A percentile compares a stretch with the other conserved stretches of the same genome.
These are phyloP conservation scores for Tripterygium wilfordii DNA, from an alignment of 177 flowering plant species.

Conservation along the genomic window DNA sequence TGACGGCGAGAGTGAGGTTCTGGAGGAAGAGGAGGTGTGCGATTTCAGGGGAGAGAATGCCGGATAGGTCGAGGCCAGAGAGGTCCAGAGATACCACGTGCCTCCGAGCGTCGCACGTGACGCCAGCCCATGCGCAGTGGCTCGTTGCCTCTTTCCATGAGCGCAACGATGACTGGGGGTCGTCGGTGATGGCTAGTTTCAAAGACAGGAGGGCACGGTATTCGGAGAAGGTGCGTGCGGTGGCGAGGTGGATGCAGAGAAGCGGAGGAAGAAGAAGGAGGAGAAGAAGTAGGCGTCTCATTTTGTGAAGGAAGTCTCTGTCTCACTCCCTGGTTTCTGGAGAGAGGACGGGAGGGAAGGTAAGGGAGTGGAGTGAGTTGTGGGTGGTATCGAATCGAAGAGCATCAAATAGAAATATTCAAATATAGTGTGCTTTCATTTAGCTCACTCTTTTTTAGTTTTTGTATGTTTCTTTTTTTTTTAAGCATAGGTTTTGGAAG, in stretches of 20 bases:
- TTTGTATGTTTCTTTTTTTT: neutral
- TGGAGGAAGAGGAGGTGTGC: slow-evolving; percentile 42
- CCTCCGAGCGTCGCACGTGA: slow-evolving; percentile 58
- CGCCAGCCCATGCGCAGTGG: slow-evolving; percentile 67
- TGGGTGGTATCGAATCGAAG: neutral
- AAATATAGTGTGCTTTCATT: slow-evolving; percentile 7
- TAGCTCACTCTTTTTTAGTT: too few relatives aligned
- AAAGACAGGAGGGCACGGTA: slow-evolving; percentile 56
- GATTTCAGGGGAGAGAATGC: slow-evolving; percentile 49
- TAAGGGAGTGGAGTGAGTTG: slow-evolving; percentile 1
- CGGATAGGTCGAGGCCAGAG: slow-evolving; percentile 56
- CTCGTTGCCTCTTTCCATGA: slow-evolving; percentile 52
- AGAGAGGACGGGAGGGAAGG: slow-evolving; percentile 1
- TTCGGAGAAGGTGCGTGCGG: slow-evolving; percentile 40
- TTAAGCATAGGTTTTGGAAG: too few relatives aligned
- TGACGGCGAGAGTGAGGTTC: slow-evolving; percentile 50
- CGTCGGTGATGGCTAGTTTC: slow-evolving; percentile 55
- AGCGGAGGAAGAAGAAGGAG: slow-evolving; percentile 28
- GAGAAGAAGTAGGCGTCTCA: slow-evolving; percentile 24
- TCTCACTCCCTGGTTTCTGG: neutral
- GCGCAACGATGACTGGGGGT: slow-evolving; percentile 41
- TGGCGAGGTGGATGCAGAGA: slow-evolving; percentile 7
- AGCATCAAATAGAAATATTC: neutral
- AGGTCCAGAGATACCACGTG: slow-evolving; percentile 63
- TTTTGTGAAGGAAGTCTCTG: slow-evolving; percentile 9